phyloP scores from a whole-genome alignment of 2,329 filamentous ascomycete genomes.

The Pestalotiopsis sp. region DNA sequence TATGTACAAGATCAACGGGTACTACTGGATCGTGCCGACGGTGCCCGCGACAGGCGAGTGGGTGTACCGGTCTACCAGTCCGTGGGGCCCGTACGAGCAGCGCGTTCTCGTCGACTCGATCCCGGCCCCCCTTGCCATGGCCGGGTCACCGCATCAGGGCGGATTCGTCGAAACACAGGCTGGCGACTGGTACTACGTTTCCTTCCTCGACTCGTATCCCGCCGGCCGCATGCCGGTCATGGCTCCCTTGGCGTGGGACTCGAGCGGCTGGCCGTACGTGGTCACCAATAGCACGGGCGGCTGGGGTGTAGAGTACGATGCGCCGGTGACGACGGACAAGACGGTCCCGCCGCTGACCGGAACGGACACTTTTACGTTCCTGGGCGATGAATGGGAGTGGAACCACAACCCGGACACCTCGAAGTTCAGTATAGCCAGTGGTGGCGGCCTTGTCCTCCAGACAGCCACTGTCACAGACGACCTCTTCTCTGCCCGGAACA shows the following conservation, averaged over 20 bases:
- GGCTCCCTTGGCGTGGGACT: conserved; percentile 52
- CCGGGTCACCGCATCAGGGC: conserved; percentile 54
- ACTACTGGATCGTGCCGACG: conserved; percentile 55
- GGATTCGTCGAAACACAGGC: conserved; percentile 53
- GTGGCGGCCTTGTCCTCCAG: conserved; percentile 44
- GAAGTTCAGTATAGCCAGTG: conserved; percentile 39
- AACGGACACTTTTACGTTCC: conserved; percentile 44
- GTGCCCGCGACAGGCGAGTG: conserved; percentile 44
- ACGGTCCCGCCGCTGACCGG: conserved; percentile 30
- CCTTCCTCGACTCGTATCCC: conserved; percentile 57
- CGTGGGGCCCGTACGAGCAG: conserved; percentile 55
- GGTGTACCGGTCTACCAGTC: conserved; percentile 49
- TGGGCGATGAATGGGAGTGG: conserved; percentile 57
- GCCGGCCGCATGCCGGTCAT: conserved; percentile 58
- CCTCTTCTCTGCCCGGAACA: conserved; percentile 47
- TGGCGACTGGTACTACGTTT: conserved; percentile 59
- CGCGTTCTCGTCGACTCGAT: conserved; percentile 42
- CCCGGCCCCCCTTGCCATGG: conserved; percentile 42
- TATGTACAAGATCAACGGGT: conserved; percentile 56
- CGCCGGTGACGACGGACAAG: conserved; percentile 28
- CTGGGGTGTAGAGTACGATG: conserved; percentile 42
- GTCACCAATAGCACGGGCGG: conserved; percentile 45
- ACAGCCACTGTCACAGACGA: conserved; percentile 54
- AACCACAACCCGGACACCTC: conserved; percentile 59
- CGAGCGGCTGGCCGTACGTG: conserved; percentile 51